Base-by-base conservation (phyloP, 2,329 filamentous ascomycete species). In the Diaporthe australafricana region DNA sequence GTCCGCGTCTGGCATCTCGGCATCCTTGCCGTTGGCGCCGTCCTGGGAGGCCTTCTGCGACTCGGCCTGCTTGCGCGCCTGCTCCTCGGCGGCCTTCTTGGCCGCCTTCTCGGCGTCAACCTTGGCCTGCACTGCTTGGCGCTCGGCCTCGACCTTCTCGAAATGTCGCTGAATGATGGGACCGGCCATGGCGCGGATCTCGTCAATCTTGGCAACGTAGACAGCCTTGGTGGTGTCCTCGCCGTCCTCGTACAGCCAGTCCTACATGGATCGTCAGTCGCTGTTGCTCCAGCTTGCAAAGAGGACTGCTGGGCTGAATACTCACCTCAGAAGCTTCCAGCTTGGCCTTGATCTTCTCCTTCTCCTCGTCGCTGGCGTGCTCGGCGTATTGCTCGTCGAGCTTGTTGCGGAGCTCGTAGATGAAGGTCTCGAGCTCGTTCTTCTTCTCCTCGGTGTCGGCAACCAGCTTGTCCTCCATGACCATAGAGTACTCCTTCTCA, bases 381-480 rank as follows among this genome's bases (percentile, higher is more conserved):
- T 97, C 94, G 75, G 94, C 87, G 82, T 97, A 98, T 77, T 94
- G 90, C 79, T 97, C 95, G 77, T 98, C 94, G 67, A 98, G 73
- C 91, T 98, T 98, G 85, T 94, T 94, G 78, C 96, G 93, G 81
- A 98, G 89, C 79, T 98, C 95, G 85, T 99, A 99, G 85, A 98
- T 98, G 85, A 93, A 97, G 30, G 94, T 92, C 88, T 99, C 96
- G 68, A 99, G 93, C 86, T 98, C 96, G 87, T 99, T 99, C 94
- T 98, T 99, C 91, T 97, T 97, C 87, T 98, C 95, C 82, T 98
- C 96, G 47, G 96, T 99, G 83, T 98, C 96, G 77, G 94, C 94
- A 70, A 99, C 95, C 72, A 98, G 92, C 90, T 98, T 99, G 87
- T 99, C 96, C 84, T 98, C 95, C 91, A 97, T 96, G 77, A 95